These are phyloP conservation scores for Corylus heterophylla DNA, from an alignment of 306 rosid genomes.

Conservation along the genomic window DNA sequence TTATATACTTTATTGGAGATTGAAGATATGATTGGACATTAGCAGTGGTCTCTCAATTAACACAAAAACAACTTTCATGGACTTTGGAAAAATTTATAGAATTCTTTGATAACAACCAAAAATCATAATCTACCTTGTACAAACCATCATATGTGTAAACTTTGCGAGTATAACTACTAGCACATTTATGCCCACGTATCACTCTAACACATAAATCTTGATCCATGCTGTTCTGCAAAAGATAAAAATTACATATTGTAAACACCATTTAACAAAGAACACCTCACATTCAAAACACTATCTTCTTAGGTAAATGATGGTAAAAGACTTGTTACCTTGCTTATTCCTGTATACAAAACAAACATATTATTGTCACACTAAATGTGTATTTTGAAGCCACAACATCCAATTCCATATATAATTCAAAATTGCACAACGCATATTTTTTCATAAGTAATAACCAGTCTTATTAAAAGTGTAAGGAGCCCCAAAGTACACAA, in stretches of 20 bases:
- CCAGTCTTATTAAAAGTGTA: too few species aligned
- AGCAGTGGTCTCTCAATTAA: neutral
- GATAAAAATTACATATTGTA: neutral
- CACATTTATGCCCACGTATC: constrained; percentile 39
- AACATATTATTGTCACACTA: neutral
- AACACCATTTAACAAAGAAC: neutral
- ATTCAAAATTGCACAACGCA: neutral
- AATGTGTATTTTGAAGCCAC: neutral
- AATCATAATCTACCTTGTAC: constrained; percentile 32
- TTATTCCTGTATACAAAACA: neutral
- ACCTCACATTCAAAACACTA: too few species aligned
- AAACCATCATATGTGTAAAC: constrained; percentile 44
- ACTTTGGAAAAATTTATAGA: neutral
- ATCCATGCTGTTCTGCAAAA: constrained; percentile 41
- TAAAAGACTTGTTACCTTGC: neutral
- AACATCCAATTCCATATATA: neutral
- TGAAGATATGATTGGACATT: neutral
- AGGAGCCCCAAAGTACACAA: too few species aligned
- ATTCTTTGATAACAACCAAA: neutral
- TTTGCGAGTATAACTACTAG: constrained; percentile 27
- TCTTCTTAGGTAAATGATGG: neutral
- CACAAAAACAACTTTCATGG: neutral
- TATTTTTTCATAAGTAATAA: neutral
- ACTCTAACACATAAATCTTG: constrained; percentile 39
- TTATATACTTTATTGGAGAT: too few species aligned